Base-by-base conservation (phyloP, 495 filamentous ascomycete genomes). In the Xylaria venustula region DNA sequence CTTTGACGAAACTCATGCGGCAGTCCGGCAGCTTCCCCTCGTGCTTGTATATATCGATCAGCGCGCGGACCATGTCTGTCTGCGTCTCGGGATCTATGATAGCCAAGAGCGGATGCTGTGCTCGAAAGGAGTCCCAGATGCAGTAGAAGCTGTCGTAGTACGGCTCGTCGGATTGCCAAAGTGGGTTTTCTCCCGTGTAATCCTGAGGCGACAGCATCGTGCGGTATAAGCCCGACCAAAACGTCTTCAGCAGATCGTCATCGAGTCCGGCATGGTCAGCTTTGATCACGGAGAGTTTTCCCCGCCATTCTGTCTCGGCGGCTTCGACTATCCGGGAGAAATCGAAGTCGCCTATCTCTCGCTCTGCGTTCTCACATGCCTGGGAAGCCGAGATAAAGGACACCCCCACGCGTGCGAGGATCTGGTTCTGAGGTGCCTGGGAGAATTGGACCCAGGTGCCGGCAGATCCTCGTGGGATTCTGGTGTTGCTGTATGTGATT, bases 101-200 rank as follows among this genome's bases (percentile, higher is more conserved):
- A 3, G 87, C 90, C 23, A 91, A 59, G 0, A 91, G 71, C 5
- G 85, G 87, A 60, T 90, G 88, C 23, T 87, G 86, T 17, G 83
- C 87, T 0, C 88, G 78, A 67, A 87, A 91, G 0, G 84, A 87
- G 66, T 91, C 88, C 88, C 87, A 90, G 47, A 88, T 88, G 59
- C 86, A 90, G 62, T 91, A 91, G 68, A 83, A 91, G 49, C 74
- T 87, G 64, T 91, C 88, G 62, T 84, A 91, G 59, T 91, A 90
- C n/a, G 88, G 88, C 68, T 90, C 88, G 0, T 76, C 73, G 19
- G 85, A 88, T 20, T 86, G 64, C 88, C 88, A 91, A 2, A 88
- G 70, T 36, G 81, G 87, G 46, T 91, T 91, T 64, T 91, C 88
- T 0, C 87, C 87, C 0, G 88, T 91, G 63, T 89, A 90, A 55